Evolutionary conservation across 129 eudicot genomes (phyloP).

Genomic region (Artemisia tridentata): DNA sequence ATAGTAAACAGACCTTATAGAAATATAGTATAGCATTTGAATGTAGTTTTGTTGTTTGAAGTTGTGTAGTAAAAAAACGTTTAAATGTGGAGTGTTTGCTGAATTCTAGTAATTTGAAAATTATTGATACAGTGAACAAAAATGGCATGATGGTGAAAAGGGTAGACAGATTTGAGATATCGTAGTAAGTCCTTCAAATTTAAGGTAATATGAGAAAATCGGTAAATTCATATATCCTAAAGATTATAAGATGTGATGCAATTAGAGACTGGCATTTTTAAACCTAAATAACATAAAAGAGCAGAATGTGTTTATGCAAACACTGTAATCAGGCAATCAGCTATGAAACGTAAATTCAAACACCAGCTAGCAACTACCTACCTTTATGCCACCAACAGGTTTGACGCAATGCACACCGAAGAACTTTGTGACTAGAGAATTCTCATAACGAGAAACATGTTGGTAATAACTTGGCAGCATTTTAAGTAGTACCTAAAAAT

Average conservation of each 20-base stretch:
- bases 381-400: slow-evolving; percentile 96
- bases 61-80: background rate
- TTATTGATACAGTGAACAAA: no score
- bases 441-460: slow-evolving; percentile 79
- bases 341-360: slow-evolving; percentile 1
- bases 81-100: slow-evolving; percentile 17
- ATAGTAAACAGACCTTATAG: background rate
- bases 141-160: no score
- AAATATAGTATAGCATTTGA: no score
- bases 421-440: slow-evolving; percentile 88
- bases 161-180: no score
- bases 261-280: no score
- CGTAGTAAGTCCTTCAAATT: no score
- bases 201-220: no score
- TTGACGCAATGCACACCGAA: slow-evolving; percentile 96
- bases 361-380: slow-evolving; percentile 20
- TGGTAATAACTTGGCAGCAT: slow-evolving; percentile 93
- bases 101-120: slow-evolving; percentile 58
- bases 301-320: no score
- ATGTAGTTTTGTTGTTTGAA: no score
- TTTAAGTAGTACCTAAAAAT: slow-evolving; percentile 72
- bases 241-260: no score
- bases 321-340: slow-evolving; percentile 4
- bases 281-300: no score
- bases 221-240: no score